Evolutionary conservation across 169 alveolate genomes (phyloP).

Genomic region (Cryptosporidium meleagridis): DNA sequence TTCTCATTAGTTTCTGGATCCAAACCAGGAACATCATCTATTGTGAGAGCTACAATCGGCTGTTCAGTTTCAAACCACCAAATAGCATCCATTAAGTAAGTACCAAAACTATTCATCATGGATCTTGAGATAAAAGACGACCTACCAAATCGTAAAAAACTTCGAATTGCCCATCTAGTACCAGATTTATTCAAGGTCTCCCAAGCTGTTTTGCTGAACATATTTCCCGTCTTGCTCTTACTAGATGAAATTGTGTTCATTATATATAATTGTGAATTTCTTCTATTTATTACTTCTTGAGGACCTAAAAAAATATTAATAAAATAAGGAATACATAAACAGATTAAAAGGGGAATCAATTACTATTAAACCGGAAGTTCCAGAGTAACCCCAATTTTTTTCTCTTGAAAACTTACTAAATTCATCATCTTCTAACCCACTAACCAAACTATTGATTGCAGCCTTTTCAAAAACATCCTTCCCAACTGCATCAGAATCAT

Average conservation of each 20-base stretch:
- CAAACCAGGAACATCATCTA: slow-evolving; percentile 73
- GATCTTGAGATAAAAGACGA: slow-evolving; percentile 64
- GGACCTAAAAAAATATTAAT: slow-evolving; percentile 2
- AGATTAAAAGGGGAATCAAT: background rate
- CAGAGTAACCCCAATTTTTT: background rate
- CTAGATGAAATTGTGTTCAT: slow-evolving; percentile 45
- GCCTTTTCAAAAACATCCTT: background rate
- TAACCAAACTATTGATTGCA: slow-evolving; percentile 4
- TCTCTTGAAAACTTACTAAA: background rate
- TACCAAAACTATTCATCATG: slow-evolving; percentile 42
- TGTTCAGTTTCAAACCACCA: slow-evolving; percentile 73
- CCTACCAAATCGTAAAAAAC: slow-evolving; percentile 56
- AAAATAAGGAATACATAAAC: background rate
- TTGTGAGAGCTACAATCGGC: slow-evolving; percentile 70
- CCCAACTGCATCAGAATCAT: background rate
- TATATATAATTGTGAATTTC: slow-evolving; percentile 36
- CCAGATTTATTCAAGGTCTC: slow-evolving; percentile 61
- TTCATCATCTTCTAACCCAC: slow-evolving; percentile 5
- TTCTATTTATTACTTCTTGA: background rate
- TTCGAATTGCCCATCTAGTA: slow-evolving; percentile 49
- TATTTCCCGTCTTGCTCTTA: slow-evolving; percentile 63
- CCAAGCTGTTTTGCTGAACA: slow-evolving; percentile 67
- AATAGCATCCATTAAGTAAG: slow-evolving; percentile 39
- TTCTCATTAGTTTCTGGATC: slow-evolving; percentile 45
- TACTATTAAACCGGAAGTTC: background rate